Conservation (phyloP, 1,139 yeast species). For the Lizanozyma gosingica region DNA sequence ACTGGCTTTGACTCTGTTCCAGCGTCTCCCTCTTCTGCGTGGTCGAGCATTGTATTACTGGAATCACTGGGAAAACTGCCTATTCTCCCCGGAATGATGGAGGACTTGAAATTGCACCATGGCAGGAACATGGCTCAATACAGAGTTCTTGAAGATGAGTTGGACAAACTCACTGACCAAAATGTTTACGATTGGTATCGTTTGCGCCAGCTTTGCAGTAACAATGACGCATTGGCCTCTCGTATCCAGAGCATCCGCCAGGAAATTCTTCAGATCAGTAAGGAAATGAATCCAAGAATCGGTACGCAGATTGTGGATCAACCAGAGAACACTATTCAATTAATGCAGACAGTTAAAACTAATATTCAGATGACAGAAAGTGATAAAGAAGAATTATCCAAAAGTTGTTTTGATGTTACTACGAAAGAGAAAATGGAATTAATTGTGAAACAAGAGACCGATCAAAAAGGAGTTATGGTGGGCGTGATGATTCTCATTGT, state of each 20-base stretch:
- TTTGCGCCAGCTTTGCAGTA: not conserved
- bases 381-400: too few species aligned
- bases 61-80: not conserved
- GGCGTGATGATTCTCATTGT: too few species aligned
- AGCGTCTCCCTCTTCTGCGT: not conserved
- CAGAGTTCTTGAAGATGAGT: not conserved
- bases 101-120: not conserved
- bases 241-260: not conserved
- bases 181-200: not conserved
- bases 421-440: too few species aligned
- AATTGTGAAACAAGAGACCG: too few species aligned
- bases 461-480: too few species aligned
- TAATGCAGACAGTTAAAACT: too few species aligned
- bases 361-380: too few species aligned
- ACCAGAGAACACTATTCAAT: too few species aligned
- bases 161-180: not conserved
- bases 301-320: too few species aligned
- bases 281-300: too few species aligned
- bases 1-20: not conserved
- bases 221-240: not conserved
- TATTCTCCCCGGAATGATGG: not conserved
- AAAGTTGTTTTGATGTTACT: too few species aligned
- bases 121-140: not conserved
- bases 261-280: not conserved
- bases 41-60: not conserved